Conservation (phyloP, 805 yeast species). For the Candida methanosorbosa region DNA sequence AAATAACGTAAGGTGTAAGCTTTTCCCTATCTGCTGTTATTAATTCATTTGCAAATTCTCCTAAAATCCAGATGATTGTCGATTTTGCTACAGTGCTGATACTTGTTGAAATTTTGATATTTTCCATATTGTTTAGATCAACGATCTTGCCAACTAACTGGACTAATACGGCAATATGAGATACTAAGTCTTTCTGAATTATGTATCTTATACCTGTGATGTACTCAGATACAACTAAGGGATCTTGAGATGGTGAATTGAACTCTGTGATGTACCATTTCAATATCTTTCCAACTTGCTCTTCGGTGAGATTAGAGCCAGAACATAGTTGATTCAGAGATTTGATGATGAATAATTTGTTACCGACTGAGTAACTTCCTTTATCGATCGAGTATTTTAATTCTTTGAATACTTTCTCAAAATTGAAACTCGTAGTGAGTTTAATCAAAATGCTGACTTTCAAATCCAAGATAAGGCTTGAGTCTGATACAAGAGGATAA, state of each 20-base stretch:
- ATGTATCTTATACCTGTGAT: constrained; percentile 65
- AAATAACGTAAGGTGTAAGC: constrained; percentile 1
- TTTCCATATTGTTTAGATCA: constrained; percentile 1
- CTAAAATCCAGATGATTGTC: constrained; percentile 83
- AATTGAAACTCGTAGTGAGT: constrained; percentile 46
- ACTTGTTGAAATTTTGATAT: constrained; percentile 5
- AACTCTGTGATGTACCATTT: constrained; percentile 54
- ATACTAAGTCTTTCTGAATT: constrained; percentile 52
- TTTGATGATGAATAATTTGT: constrained; percentile 28
- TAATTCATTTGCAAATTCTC: constrained; percentile 50
- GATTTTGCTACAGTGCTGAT: constrained; percentile 48
- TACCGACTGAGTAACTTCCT: constrained; percentile 6
- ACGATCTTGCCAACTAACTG: constrained; percentile 29
- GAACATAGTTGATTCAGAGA: constrained; percentile 32
- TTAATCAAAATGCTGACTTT: constrained; percentile 58
- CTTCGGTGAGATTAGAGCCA: constrained; percentile 19
- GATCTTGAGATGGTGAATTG: constrained; percentile 18
- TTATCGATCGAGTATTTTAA: constrained; percentile 45
- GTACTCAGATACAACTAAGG: constrained; percentile 46
- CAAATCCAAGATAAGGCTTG: constrained; percentile 18
- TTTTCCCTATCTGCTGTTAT: constrained; percentile 5
- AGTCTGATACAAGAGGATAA: constrained; percentile 49
- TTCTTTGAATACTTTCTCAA: constrained; percentile 46
- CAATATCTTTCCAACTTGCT: constrained; percentile 47
- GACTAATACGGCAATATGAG: constrained; percentile 46